Percentiles rank a stretch among this genome's conserved stretches.
These are phyloP conservation scores for Radiomyces spectabilis DNA, from an alignment of 192 early-diverging fungal genomes.

Conservation along the genomic window DNA sequence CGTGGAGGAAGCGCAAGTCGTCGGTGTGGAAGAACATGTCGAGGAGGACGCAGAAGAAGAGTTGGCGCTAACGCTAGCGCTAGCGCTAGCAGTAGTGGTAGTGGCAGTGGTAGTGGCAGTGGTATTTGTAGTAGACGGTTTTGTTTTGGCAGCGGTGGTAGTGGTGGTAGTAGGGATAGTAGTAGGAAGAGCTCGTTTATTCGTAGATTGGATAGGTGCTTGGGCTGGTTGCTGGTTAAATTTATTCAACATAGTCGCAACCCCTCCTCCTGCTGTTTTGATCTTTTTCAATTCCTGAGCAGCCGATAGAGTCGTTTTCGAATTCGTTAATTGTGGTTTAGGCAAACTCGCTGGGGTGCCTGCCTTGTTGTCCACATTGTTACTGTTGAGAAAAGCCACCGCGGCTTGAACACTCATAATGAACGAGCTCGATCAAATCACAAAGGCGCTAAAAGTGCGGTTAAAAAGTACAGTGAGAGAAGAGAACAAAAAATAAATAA, in stretches of 20 bases:
- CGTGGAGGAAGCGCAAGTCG: background rate
- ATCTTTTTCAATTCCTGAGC: no score
- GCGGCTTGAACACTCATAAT: slow-evolving; percentile 21
- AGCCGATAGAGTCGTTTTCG: background rate
- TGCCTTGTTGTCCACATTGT: background rate
- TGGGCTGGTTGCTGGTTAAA: background rate
- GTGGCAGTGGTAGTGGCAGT: background rate
- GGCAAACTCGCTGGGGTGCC: background rate
- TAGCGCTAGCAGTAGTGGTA: background rate
- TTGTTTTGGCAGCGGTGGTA: background rate
- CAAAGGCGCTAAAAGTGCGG: background rate
- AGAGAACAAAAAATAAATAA: background rate
- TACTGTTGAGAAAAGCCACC: slow-evolving; percentile 15
- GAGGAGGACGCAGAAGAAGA: background rate
- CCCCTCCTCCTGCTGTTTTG: no score
- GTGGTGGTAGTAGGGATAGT: background rate
- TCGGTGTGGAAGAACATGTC: background rate
- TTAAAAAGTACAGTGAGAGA: background rate
- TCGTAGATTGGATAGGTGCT: no score
- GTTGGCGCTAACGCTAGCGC: background rate
- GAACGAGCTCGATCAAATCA: no score
- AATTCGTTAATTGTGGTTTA: background rate
- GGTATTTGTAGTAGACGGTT: background rate
- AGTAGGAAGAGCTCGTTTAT: background rate
- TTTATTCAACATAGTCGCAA: no score